These are phyloP conservation scores for Lachnellula cervina DNA, from an alignment of 2,329 filamentous ascomycete species.

Conservation along the genomic window DNA sequence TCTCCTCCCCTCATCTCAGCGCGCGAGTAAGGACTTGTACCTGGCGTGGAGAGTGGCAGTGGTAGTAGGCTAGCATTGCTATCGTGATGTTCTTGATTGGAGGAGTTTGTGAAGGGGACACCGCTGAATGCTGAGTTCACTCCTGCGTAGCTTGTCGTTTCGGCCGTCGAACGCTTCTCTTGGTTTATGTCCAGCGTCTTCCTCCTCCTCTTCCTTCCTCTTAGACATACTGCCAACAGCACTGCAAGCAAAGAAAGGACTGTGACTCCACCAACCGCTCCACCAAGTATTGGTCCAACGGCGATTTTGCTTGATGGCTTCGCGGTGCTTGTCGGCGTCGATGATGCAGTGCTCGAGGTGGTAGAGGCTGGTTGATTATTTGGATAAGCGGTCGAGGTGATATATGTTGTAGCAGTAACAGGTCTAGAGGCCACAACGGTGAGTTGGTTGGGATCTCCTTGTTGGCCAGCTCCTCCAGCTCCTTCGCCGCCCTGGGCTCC, in stretches of 20 bases:
- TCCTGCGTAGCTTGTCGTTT: slow-evolving; percentile 17
- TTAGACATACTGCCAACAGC: slow-evolving; percentile 14
- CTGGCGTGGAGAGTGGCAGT: slow-evolving; percentile 2
- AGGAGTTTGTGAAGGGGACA: slow-evolving; percentile 13
- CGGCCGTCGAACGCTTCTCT: slow-evolving; percentile 4
- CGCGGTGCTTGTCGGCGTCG: slow-evolving; percentile 10
- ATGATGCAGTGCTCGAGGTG: slow-evolving; percentile 4
- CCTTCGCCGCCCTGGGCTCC: background rate
- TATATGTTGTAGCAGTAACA: background rate
- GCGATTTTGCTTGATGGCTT: slow-evolving; percentile 1
- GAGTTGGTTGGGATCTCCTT: background rate
- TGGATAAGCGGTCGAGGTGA: background rate
- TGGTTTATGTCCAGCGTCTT: background rate
- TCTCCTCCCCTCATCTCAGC: slow-evolving; percentile 10
- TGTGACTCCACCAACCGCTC: slow-evolving; percentile 17
- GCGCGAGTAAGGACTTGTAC: background rate
- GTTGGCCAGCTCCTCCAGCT: background rate
- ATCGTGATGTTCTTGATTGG: slow-evolving; percentile 2
- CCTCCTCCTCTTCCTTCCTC: slow-evolving; percentile 15
- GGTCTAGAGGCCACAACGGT: background rate
- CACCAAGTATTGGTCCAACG: slow-evolving; percentile 15
- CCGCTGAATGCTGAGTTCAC: slow-evolving; percentile 19
- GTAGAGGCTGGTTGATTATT: background rate
- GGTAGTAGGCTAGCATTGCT: background rate
- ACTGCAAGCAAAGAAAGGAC: slow-evolving; percentile 12